phyloP scores from a whole-genome alignment of 1,284 basidiomycete species.

The Phellopilus nigrolimitatus region DNA sequence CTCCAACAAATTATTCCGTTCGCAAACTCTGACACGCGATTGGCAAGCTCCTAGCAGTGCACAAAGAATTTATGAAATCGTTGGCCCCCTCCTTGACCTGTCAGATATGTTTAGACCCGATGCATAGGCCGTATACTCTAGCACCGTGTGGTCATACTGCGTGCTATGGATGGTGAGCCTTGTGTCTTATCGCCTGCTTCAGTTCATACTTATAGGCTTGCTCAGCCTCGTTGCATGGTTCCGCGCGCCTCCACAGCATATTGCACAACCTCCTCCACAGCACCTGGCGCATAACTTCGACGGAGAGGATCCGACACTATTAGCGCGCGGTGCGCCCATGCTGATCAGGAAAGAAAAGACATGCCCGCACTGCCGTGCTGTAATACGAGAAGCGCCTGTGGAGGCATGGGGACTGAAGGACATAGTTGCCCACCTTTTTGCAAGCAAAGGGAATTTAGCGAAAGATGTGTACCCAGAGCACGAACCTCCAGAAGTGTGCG shows the following conservation, averaged over 20 bases:
- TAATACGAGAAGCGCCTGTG: constrained; percentile 54
- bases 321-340: constrained; percentile 13
- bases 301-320: constrained; percentile 3
- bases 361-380: constrained; percentile 68
- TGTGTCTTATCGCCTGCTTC: background rate
- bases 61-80: constrained; percentile 10
- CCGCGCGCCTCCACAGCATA: constrained; percentile 37
- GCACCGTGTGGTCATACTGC: constrained; percentile 71
- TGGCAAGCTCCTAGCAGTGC: constrained; percentile 10
- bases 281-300: constrained; percentile 30
- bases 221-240: constrained; percentile 73
- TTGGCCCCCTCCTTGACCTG: constrained; percentile 42
- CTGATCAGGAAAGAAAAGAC: constrained; percentile 43
- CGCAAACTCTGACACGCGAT: background rate
- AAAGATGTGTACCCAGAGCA: constrained; percentile 26
- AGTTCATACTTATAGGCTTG: background rate
- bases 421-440: constrained; percentile 47
- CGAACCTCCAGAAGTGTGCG: background rate
- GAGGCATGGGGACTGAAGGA: constrained; percentile 71
- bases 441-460: constrained; percentile 45
- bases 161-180: constrained; percentile 40
- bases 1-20: background rate
- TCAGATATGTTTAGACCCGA: constrained; percentile 68
- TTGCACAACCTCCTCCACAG: constrained; percentile 20
- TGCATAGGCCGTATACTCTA: constrained; percentile 65